Evolutionary conservation across 768 basidiomycete species (phyloP).

Genomic region (Cyclocybe cylindracea): DNA sequence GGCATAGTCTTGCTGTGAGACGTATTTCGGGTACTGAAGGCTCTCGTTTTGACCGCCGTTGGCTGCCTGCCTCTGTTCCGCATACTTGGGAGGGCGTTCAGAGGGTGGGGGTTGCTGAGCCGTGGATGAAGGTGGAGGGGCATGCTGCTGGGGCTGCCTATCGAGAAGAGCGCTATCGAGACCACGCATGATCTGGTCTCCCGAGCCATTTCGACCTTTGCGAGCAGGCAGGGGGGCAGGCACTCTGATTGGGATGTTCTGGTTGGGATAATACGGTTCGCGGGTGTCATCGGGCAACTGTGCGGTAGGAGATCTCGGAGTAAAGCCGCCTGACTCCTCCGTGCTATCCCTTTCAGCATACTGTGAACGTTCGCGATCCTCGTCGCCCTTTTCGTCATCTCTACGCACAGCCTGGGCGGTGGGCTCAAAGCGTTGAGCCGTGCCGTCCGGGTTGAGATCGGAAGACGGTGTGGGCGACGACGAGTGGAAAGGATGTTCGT

Average conservation of each 20-base stretch:
- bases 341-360: slow-evolving; percentile 39
- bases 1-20: slow-evolving; percentile 14
- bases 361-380: slow-evolving; percentile 27
- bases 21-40: slow-evolving; percentile 25
- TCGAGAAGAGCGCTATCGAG: slow-evolving; percentile 61
- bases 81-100: slow-evolving; percentile 21
- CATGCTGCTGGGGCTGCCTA: slow-evolving; percentile 11
- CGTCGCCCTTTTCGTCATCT: slow-evolving; percentile 38
- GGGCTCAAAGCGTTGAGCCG: slow-evolving; percentile 24
- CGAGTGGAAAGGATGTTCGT: slow-evolving; percentile 33
- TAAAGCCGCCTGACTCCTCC: slow-evolving; percentile 58
- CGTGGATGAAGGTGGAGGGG: slow-evolving; percentile 13
- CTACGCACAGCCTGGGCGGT: slow-evolving; percentile 36
- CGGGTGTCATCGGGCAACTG: slow-evolving; percentile 49
- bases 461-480: slow-evolving; percentile 55
- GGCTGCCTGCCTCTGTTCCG: slow-evolving; percentile 15
- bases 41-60: background rate
- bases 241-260: slow-evolving; percentile 20
- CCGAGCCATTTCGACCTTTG: slow-evolving; percentile 57
- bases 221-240: slow-evolving; percentile 34
- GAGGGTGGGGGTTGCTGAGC: slow-evolving; percentile 15
- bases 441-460: slow-evolving; percentile 51
- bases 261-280: slow-evolving; percentile 26
- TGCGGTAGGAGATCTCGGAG: slow-evolving; percentile 67
- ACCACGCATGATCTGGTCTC: slow-evolving; percentile 61